These are phyloP conservation scores for Cyphellophora europaea DNA, from an alignment of 2,329 filamentous ascomycete species.

Conservation along the genomic window DNA sequence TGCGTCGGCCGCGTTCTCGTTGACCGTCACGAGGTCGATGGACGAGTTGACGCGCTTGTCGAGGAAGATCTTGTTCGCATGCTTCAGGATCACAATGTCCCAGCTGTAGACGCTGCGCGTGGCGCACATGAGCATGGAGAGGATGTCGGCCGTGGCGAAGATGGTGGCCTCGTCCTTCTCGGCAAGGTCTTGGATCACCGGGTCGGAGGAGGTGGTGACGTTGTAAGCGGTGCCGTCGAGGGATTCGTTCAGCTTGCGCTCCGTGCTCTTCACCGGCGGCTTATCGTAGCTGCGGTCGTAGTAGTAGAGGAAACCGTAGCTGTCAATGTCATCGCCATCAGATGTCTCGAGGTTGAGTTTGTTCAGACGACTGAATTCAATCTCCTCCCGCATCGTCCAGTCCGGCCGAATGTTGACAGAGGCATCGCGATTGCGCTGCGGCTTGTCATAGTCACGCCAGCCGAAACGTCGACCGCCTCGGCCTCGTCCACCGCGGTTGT, in stretches of 20 bases:
- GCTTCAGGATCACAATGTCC: constrained; percentile 90
- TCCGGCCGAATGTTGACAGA: constrained; percentile 94
- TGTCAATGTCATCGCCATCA: constrained; percentile 89
- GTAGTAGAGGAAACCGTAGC: constrained; percentile 96
- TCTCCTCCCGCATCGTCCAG: constrained; percentile 94
- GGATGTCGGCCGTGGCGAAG: constrained; percentile 92
- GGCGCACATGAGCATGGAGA: constrained; percentile 99
- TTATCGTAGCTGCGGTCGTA: constrained; percentile 96
- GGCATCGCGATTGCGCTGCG: constrained; percentile 87
- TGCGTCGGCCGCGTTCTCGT: constrained; percentile 94
- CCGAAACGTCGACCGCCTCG: constrained; percentile 75
- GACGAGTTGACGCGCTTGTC: constrained; percentile 96
- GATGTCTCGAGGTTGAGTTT: constrained; percentile 95
- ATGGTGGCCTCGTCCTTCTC: constrained; percentile 94
- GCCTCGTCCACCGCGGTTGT: constrained; percentile 59
- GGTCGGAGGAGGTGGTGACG: constrained; percentile 91
- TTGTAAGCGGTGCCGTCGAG: constrained; percentile 96
- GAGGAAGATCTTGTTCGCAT: constrained; percentile 94
- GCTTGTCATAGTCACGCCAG: constrained; percentile 99
- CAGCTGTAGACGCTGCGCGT: constrained; percentile 95
- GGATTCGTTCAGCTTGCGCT: constrained; percentile 62
- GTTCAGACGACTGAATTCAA: constrained; percentile 88
- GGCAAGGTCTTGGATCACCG: constrained; percentile 91
- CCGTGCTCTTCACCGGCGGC: constrained; percentile 75
- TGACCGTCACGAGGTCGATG: constrained; percentile 96